Conservation (phyloP, 2,329 filamentous ascomycete species). For the Madurella fahalii region DNA sequence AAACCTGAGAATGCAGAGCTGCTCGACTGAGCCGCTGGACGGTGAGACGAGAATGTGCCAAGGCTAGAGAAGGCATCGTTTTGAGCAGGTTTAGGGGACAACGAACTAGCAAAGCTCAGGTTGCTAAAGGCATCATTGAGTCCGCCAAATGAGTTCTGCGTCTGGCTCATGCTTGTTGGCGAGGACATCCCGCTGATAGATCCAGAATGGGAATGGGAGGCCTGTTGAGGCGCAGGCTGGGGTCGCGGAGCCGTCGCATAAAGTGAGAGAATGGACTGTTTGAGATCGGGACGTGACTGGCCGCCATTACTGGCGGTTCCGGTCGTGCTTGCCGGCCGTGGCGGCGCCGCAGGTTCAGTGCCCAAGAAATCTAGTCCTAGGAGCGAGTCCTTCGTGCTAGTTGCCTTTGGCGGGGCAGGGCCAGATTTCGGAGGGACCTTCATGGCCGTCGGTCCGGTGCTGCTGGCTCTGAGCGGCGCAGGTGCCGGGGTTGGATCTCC, state of each 20-base stretch:
- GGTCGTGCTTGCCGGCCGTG: conserved; percentile 76
- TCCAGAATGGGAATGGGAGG: conserved; percentile 53
- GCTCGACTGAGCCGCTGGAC: conserved; percentile 32
- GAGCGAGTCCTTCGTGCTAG: conserved; percentile 81
- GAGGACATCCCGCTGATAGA: conserved; percentile 67
- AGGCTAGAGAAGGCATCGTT: conserved; percentile 36
- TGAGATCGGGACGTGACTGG: conserved; percentile 84
- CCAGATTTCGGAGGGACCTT: conserved; percentile 58
- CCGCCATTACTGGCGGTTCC: conserved; percentile 56
- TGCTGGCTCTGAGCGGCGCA: conserved; percentile 64
- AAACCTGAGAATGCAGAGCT: conserved; percentile 47
- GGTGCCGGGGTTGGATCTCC: conserved; percentile 49
- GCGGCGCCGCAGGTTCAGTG: conserved; percentile 62
- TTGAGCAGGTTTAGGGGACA: conserved; percentile 38
- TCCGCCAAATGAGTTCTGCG: conserved; percentile 51
- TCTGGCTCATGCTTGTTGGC: conserved; percentile 44
- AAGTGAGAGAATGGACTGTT: conserved; percentile 93
- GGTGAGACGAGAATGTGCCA: conserved; percentile 30
- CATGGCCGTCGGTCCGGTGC: conserved; percentile 60
- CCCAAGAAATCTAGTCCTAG: conserved; percentile 92
- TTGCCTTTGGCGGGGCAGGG: conserved; percentile 62
- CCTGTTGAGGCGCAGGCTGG: conserved; percentile 51
- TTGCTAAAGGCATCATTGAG: conserved; percentile 74
- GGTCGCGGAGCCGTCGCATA: conserved; percentile 82
- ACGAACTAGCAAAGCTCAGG: conserved; percentile 44